These are phyloP conservation scores for Sporothrix pallida DNA, from an alignment of 2,329 filamentous ascomycete genomes.

Conservation along the genomic window DNA sequence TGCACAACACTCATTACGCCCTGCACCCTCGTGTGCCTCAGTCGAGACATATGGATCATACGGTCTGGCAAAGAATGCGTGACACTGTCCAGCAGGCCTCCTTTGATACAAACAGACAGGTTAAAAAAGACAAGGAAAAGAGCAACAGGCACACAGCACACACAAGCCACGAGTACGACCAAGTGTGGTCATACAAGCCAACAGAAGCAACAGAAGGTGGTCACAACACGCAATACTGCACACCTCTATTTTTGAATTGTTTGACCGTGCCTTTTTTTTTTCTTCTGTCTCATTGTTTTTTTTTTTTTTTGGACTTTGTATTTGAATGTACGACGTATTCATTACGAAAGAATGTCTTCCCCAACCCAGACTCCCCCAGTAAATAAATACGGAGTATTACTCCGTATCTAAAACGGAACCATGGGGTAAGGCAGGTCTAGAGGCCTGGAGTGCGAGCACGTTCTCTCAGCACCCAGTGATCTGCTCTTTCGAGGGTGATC, in stretches of 20 bases:
- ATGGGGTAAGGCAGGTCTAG: not conserved
- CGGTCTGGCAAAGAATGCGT: not conserved
- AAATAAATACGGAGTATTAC: not conserved
- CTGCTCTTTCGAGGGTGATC: not conserved
- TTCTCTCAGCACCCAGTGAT: conserved; percentile 13
- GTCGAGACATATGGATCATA: conserved; percentile 3
- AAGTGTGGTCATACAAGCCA: conserved; percentile 18
- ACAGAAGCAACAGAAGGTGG: not conserved
- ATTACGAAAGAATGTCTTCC: not conserved
- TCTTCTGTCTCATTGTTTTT: not conserved
- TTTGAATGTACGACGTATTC: not conserved
- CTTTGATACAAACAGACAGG: not conserved
- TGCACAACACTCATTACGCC: conserved; percentile 9
- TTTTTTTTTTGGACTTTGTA: too few relatives aligned
- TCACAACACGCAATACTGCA: not conserved
- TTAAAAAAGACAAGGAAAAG: not conserved
- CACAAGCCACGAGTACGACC: not conserved
- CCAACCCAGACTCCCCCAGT: not conserved
- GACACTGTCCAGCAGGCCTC: conserved; percentile 16
- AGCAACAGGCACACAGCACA: not conserved
- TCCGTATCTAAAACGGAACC: conserved; percentile 1
- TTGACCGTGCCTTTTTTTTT: not conserved
- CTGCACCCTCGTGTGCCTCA: conserved; percentile 1
- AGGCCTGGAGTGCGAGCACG: not conserved
- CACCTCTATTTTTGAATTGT: not conserved